Percentiles rank a stretch among this genome's conserved stretches.
phyloP scores from a whole-genome alignment of 1,139 yeast genomes.

The Casaregolazyma lundiana region DNA sequence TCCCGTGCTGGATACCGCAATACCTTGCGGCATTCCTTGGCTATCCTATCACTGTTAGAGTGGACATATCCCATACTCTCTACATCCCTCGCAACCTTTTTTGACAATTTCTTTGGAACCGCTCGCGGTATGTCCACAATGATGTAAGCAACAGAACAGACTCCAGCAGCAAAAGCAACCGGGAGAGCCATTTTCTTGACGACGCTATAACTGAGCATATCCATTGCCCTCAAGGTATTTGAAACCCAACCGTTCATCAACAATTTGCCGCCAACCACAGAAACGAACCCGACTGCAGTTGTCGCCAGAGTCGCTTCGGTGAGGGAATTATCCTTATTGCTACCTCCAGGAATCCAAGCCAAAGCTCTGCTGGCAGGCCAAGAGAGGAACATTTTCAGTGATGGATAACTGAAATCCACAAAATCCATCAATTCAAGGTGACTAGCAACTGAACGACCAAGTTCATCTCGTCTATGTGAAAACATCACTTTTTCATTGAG shows the following conservation, averaged over 20 bases:
- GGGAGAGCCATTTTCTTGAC: conserved; percentile 43
- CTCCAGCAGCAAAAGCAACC: conserved; percentile 47
- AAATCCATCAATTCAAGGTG: conserved; percentile 64
- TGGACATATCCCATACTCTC: conserved; percentile 70
- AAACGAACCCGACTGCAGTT: conserved; percentile 37
- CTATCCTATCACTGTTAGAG: conserved; percentile 67
- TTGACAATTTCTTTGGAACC: conserved; percentile 75
- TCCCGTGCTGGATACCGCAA: conserved; percentile 79
- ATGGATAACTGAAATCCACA: conserved; percentile 44
- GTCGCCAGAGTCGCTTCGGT: conserved; percentile 23
- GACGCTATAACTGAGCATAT: conserved; percentile 20
- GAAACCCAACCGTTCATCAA: conserved; percentile 26
- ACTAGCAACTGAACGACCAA: conserved; percentile 55
- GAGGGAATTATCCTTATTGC: background rate
- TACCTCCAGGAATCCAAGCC: background rate
- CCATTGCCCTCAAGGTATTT: conserved; percentile 26
- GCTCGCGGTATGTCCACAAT: conserved; percentile 84
- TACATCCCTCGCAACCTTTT: conserved; percentile 61
- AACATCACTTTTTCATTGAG: conserved; percentile 85
- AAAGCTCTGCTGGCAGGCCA: conserved; percentile 7
- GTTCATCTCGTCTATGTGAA: conserved; percentile 61
- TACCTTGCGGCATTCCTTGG: conserved; percentile 80
- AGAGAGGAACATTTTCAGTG: conserved; percentile 23
- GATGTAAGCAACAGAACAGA: conserved; percentile 61
- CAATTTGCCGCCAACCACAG: conserved; percentile 37